Base-by-base conservation (phyloP, 495 filamentous ascomycete species). In the Penicillium fimorum region DNA sequence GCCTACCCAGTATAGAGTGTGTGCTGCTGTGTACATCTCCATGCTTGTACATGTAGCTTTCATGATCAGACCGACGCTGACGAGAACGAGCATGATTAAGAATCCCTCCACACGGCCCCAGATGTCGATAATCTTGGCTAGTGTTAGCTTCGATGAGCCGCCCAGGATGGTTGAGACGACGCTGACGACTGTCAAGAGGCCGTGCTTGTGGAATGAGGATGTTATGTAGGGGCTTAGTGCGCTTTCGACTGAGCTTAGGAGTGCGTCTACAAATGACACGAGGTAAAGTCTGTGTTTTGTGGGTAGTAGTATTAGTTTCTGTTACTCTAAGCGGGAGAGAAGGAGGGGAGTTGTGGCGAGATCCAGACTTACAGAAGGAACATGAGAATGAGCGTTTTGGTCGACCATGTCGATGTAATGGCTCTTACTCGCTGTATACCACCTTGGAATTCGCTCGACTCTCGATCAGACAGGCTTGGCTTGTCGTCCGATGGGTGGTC, bases 121-220 rank as follows among this genome's bases (percentile, higher is more conserved):
- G 29, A 84, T 71, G 62, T 86, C 82, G 51, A 84, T 71, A 41
- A 85, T 71, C 66, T 86, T 86, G 46, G 82, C 84, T 15, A 85
- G 68, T 2, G 82, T 75, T 17, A 87, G 70, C 58, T 84, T 85
- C 43, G 76, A 66, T 50, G 85, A 70, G 55, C 84, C 86, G 47
- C 77, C 82, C 52, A 87, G 79, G 55, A 87, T 61, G 32, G 52
- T 67, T 22, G 63, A 61, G n/a, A 68, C 35, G 32, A 67, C 54
- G 42, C 54, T 48, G 24, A 58, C 55, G 17, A 57, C 58, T 4
- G 66, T 52, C 11, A 54, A 52, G 2, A 68, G 60, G 30, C 59
- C 59, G 42, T 66, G 66, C 18, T 62, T 47, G 4, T 32, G 30
- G 53, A 69, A 69, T n/a, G 37, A 48, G 5, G 61, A 64, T 7